Evolutionary conservation across 768 basidiomycete species (phyloP), one percentile per base, ranked within the genome.

Genomic region (Multifurca ochricompacta): DNA sequence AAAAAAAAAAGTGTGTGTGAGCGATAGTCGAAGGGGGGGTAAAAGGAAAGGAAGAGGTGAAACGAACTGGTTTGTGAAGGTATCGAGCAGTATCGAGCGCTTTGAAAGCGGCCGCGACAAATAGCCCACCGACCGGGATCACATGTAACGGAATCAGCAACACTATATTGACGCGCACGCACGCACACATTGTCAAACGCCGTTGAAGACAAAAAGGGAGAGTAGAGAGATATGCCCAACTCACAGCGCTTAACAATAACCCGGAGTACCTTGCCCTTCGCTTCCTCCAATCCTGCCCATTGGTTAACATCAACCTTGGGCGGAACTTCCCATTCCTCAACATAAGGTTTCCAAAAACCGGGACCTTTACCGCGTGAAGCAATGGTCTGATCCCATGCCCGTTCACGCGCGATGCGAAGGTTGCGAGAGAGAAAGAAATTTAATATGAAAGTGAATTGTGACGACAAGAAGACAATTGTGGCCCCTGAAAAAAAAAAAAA

Each of bases 341-440:
- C 79, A 56, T 90, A 91, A 0, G 82, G 80, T 54, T 77, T 74
- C 90, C 91, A 97, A 71, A 94, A 95, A 8, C 87, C 82, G 0
- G 76, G 71, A 0, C 83, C 82, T 62, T 95, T 95, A 11, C 85
- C 85, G 1, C 92, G 80, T 4, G 91, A 94, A 6, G 76, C 70
- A 27, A 95, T 81, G 0, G 91, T 94, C 65, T 93, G 85, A 18
- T 79, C 83, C 79, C 83, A 90, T 10, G 80, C 91, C 10, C 86
- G 77, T 49, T 80, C 79, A 2, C 85, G 79, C 0, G 91, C 89
- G 40, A 92, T 78, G 25, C 81, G 78, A 43, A 95, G 82, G 68
- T 95, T 94, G 42, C 81, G 81, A 27, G 82, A 76, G 47, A 97
- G 78, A 71, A 94, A 94, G 73, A 87, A 94, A 2, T 74, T 76